These are phyloP conservation scores for Pichia sp. DNA, from an alignment of 1,139 yeast species.

Conservation along the genomic window DNA sequence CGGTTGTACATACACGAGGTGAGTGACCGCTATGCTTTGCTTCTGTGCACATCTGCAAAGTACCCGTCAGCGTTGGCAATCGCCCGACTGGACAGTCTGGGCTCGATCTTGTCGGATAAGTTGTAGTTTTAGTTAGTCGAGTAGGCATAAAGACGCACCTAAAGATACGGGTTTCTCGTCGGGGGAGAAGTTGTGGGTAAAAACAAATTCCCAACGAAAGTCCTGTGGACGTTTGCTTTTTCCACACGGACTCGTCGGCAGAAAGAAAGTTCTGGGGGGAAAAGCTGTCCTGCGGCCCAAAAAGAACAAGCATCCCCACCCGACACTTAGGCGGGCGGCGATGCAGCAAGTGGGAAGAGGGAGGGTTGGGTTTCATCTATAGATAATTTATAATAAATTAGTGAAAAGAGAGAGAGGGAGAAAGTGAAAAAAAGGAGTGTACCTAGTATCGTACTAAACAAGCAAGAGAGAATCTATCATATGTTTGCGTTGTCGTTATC, in stretches of 20 bases:
- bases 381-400: background rate
- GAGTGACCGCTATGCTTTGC: constrained; percentile 24
- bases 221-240: too few species aligned
- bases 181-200: too few species aligned
- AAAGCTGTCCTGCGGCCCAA: too few species aligned
- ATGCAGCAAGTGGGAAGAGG: background rate
- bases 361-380: background rate
- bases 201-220: too few species aligned
- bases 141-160: too few species aligned
- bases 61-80: constrained; percentile 45
- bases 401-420: background rate
- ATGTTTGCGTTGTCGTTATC: constrained; percentile 7
- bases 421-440: constrained; percentile 3
- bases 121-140: constrained; percentile 7
- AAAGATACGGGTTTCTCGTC: too few species aligned
- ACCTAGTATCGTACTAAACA: constrained; percentile 13
- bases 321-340: too few species aligned
- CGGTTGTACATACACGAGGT: constrained; percentile 24
- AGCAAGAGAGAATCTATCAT: background rate
- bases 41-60: constrained; percentile 34
- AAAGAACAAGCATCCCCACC: too few species aligned
- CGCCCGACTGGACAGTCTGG: constrained; percentile 40
- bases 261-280: too few species aligned
- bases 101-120: constrained; percentile 16
- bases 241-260: too few species aligned